These are phyloP conservation scores for Iris pallida DNA, from an alignment of 116 monocot species.

Conservation along the genomic window DNA sequence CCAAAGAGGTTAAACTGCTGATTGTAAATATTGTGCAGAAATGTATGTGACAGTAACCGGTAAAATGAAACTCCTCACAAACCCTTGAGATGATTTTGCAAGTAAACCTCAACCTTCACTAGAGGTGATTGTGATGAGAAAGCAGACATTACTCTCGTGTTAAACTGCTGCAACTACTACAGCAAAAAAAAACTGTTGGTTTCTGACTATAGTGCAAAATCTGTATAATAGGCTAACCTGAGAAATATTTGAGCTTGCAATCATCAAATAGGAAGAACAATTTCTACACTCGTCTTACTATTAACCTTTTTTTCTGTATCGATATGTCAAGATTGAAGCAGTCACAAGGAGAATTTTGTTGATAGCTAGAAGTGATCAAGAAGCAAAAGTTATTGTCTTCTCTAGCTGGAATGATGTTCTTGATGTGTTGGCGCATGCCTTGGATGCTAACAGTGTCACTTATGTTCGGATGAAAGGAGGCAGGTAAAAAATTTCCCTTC, in stretches of 20 bases:
- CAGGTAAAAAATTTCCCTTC: conserved; percentile 28
- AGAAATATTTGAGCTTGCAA: neutral
- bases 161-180: too few species aligned
- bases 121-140: too few species aligned
- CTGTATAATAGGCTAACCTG: too few species aligned
- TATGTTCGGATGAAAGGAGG: conserved; percentile 97
- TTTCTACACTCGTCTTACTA: neutral
- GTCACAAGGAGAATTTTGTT: conserved; percentile 80
- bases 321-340: conserved; percentile 69
- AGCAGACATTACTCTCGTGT: too few species aligned
- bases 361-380: conserved; percentile 58
- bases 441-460: conserved; percentile 59
- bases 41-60: too few species aligned
- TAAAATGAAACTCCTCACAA: too few species aligned
- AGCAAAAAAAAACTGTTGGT: too few species aligned
- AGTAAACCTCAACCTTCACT: too few species aligned
- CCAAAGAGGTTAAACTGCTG: too few species aligned
- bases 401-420: conserved; percentile 99
- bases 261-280: neutral
- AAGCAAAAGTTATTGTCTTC: conserved; percentile 83
- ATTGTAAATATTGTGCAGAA: too few species aligned
- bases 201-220: too few species aligned
- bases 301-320: neutral
- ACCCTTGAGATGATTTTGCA: too few species aligned
- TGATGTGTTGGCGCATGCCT: conserved; percentile 79